Evolutionary conservation across 2,329 filamentous ascomycete genomes (phyloP).

Genomic region (Penicillium sp.): DNA sequence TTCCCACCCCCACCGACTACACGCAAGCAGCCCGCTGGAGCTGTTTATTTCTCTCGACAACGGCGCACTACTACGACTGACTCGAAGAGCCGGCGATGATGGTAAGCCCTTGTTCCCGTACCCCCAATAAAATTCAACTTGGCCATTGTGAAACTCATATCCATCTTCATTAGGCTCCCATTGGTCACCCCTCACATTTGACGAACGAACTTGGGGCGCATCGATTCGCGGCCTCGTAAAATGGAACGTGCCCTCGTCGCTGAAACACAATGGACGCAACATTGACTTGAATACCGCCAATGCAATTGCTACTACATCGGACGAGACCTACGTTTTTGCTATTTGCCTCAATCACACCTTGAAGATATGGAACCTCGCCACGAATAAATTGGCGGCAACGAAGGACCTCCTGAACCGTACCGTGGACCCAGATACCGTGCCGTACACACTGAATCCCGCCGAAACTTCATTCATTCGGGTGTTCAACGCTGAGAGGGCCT

Average conservation of each 20-base stretch:
- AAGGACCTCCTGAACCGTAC: conserved; percentile 70
- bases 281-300: conserved; percentile 42
- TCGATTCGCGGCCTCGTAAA: conserved; percentile 45
- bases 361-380: conserved; percentile 82
- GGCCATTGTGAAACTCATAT: conserved; percentile 13
- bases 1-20: conserved; percentile 72
- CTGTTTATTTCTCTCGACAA: conserved; percentile 63
- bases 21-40: conserved; percentile 66
- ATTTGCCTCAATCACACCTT: conserved; percentile 84
- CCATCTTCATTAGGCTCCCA: conserved; percentile 29
- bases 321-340: conserved; percentile 58
- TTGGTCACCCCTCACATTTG: conserved; percentile 45
- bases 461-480: conserved; percentile 72
- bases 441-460: conserved; percentile 71
- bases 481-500: conserved; percentile 51
- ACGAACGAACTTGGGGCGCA: conserved; percentile 46
- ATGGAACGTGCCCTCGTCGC: conserved; percentile 41
- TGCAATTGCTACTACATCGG: conserved; percentile 43
- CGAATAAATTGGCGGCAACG: conserved; percentile 68
- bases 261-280: conserved; percentile 39
- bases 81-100: conserved; percentile 52
- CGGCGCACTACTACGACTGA: conserved; percentile 57
- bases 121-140: conserved; percentile 1
- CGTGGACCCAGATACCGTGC: conserved; percentile 60
- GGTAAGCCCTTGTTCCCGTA: conserved; percentile 31